Base-by-base conservation (phyloP, 2,329 filamentous ascomycete species). In the Pseudomassariella vexata region DNA sequence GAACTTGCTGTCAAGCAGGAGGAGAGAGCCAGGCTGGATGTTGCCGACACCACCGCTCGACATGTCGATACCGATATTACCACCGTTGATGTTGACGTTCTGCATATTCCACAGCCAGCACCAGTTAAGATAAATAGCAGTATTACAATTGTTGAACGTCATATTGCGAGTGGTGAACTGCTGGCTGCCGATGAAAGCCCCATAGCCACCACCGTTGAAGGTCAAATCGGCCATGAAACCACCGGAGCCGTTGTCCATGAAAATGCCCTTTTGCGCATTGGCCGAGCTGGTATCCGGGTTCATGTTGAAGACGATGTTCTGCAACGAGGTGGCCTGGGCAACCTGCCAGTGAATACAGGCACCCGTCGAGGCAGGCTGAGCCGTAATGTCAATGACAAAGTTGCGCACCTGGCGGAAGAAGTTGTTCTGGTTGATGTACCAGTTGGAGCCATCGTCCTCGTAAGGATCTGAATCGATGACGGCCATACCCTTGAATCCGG, bases 391-490 rank as follows among this genome's bases (percentile, higher is more conserved):
- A 50, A 92, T 82, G 50, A 82, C 72, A 52, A 92, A 83, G 65
- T 92, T 90, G 52, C 84, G 82, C 45, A 90, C 65, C 55, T 86
- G 80, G 34, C 85, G 81, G 68, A 85, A 89, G 63, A 90, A 90
- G 66, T 89, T 89, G 62, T 77, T 77, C 56, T 88, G 82, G 61
- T 89, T 89, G 49, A 79, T 80, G 58, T 79, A 85, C 79, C 79
- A 85, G 65, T 87, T 87, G 41, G 56, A 61, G 24, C 84, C 83
- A 1, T 65, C 62, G 30, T 73, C 55, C 23, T 76, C 73, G 58
- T 96, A 96, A 0, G 89, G 89, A 50, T 96, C 82, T 2, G 85
- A 71, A 53, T 95, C 89, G 44, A 98, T 83, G 32, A 96, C 74
- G 25, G 84, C 89, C 66, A 95, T 94, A 28, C 90, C 92, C 3